Percentiles rank a stretch among this genome's conserved stretches.
Conservation (phyloP, 768 basidiomycete genomes). For the Lyophyllum shimeji region DNA sequence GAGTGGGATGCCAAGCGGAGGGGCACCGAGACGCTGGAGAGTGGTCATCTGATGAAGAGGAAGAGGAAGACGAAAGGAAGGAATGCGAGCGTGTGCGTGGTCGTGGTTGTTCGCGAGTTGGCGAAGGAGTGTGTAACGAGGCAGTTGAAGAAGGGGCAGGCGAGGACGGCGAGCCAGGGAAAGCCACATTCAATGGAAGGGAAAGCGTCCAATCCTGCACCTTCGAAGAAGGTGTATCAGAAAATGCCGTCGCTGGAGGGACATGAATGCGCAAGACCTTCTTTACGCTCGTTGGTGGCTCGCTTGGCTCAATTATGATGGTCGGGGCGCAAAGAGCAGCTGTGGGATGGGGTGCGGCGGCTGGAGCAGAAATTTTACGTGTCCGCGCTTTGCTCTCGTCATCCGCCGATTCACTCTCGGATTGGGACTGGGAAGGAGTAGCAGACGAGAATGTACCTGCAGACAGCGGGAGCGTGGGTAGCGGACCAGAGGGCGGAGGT, state of each 20-base stretch:
- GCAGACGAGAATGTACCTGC: not conserved
- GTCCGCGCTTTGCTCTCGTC: not conserved
- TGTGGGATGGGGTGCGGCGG: not conserved
- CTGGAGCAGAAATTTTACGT: not conserved
- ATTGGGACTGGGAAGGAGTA: not conserved
- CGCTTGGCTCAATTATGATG: not conserved
- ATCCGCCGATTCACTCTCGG: not conserved
- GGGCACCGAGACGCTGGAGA: conserved; percentile 1
- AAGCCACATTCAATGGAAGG: not conserved
- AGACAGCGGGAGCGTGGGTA: conserved; percentile 2
- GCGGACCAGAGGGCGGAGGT: conserved; percentile 7
- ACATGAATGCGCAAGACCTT: not conserved
- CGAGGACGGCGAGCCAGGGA: not conserved
- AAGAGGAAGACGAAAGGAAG: not conserved
- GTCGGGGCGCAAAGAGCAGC: not conserved
- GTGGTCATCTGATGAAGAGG: not conserved
- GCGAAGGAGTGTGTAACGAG: not conserved
- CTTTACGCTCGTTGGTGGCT: not conserved
- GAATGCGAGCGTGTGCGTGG: not conserved
- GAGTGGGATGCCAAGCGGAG: conserved; percentile 8
- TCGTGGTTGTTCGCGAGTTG: not conserved
- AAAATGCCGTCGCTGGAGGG: not conserved
- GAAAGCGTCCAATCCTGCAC: conserved; percentile 15
- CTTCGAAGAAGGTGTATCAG: not conserved
- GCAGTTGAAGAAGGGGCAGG: not conserved